phyloP scores from a whole-genome alignment of 495 filamentous ascomycete species.

The Talaromyces liani region DNA sequence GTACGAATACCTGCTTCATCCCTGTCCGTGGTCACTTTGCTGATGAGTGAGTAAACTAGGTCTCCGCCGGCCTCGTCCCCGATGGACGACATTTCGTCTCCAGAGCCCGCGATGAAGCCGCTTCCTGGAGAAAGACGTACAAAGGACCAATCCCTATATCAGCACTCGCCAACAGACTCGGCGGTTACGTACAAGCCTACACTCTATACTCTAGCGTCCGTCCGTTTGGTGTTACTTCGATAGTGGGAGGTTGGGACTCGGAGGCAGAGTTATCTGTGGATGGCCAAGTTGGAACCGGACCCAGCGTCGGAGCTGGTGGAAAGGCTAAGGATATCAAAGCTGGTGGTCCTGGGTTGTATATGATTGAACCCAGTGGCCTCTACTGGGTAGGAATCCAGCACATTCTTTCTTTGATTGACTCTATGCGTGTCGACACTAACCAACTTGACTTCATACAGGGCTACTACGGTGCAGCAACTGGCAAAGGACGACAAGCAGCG shows the following conservation, averaged over 20 bases:
- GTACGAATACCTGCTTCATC: constrained; percentile 44
- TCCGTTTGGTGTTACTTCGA: constrained; percentile 92
- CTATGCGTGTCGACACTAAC: not conserved
- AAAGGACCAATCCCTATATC: constrained; percentile 84
- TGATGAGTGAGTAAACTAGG: constrained; percentile 41
- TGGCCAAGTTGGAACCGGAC: constrained; percentile 77
- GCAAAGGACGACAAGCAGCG: constrained; percentile 90
- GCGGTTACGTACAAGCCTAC: constrained; percentile 92
- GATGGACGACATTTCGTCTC: constrained; percentile 94
- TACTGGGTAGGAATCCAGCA: constrained; percentile 64
- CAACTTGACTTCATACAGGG: constrained; percentile 44
- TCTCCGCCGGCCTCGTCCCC: constrained; percentile 85
- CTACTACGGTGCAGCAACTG: constrained; percentile 95
- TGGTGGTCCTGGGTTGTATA: constrained; percentile 89
- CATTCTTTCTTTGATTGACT: not conserved
- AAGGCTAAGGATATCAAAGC: constrained; percentile 66
- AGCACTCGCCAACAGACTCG: constrained; percentile 82
- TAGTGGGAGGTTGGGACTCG: constrained; percentile 88
- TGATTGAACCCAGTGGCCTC: constrained; percentile 94
- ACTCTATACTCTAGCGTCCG: constrained; percentile 94
- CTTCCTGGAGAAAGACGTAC: constrained; percentile 79
- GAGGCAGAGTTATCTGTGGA: constrained; percentile 73
- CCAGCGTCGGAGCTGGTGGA: constrained; percentile 69
- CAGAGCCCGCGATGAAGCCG: constrained; percentile 87
- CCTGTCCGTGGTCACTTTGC: not conserved